These are phyloP conservation scores for Penicillium coprophilum DNA, from an alignment of 495 filamentous ascomycete species.

Conservation along the genomic window DNA sequence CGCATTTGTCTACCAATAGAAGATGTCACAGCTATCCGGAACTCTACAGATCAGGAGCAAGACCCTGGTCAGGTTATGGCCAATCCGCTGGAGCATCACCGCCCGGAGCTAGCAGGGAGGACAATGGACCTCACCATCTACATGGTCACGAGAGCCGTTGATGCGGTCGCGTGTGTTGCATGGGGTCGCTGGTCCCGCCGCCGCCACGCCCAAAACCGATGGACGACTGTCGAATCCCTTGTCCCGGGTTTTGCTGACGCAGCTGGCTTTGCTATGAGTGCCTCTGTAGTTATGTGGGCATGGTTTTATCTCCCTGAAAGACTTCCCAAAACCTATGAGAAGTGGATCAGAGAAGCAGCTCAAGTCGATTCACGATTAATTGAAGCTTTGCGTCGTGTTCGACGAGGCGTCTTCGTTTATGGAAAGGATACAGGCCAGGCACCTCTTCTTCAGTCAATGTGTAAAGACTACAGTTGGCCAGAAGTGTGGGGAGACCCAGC, in stretches of 20 bases:
- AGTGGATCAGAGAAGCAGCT: constrained; percentile 81
- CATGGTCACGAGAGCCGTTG: constrained; percentile 69
- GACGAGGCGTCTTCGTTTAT: constrained; percentile 65
- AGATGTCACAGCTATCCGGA: constrained; percentile 6
- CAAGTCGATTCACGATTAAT: constrained; percentile 78
- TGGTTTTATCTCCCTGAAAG: constrained; percentile 76
- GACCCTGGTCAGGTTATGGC: constrained; percentile 44
- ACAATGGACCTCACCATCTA: constrained; percentile 88
- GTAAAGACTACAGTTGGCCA: constrained; percentile 69
- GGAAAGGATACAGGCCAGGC: constrained; percentile 77
- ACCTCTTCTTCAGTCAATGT: constrained; percentile 70
- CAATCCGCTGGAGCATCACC: constrained; percentile 19
- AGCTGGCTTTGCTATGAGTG: constrained; percentile 71
- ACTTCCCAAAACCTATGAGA: constrained; percentile 73
- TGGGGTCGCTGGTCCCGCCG: constrained; percentile 54
- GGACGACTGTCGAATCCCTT: constrained; percentile 52
- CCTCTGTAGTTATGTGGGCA: constrained; percentile 85
- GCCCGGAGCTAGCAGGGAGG: constrained; percentile 59
- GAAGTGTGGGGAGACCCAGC: constrained; percentile 74
- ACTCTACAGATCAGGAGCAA: constrained; percentile 6
- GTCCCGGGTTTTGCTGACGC: constrained; percentile 61
- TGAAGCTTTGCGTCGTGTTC: constrained; percentile 66
- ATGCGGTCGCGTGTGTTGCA: constrained; percentile 64
- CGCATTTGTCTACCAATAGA: constrained; percentile 24
- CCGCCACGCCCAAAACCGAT: constrained; percentile 38